A percentile compares a stretch with the other conserved stretches of the same genome.
Evolutionary conservation across 2,329 filamentous ascomycete genomes (phyloP).

Genomic region (Exserohilum turcica): DNA sequence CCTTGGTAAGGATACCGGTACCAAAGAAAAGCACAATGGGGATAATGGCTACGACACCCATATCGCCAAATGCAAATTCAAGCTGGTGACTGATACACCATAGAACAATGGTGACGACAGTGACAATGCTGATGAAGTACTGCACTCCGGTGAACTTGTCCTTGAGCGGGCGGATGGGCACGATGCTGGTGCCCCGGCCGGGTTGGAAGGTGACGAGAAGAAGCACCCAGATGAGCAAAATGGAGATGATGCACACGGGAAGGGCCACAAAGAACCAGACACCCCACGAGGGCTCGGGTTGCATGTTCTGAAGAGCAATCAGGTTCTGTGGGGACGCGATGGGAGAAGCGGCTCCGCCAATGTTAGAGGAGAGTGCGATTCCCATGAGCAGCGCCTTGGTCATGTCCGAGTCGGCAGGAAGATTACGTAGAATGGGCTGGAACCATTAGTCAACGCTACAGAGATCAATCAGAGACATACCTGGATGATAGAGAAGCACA

Average conservation of each 20-base stretch:
- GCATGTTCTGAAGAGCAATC: conserved; percentile 95
- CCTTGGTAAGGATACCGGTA: conserved; percentile 93
- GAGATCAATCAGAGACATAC: conserved; percentile 53
- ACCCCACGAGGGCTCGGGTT: conserved; percentile 87
- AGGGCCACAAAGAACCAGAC: conserved; percentile 97
- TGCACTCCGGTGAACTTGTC: conserved; percentile 88
- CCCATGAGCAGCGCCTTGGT: conserved; percentile 94
- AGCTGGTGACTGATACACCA: conserved; percentile 95
- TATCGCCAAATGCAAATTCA: conserved; percentile 87
- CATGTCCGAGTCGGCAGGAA: conserved; percentile 88
- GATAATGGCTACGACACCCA: conserved; percentile 97
- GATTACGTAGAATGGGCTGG: conserved; percentile 91
- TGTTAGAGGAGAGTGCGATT: conserved; percentile 92
- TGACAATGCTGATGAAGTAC: conserved; percentile 88
- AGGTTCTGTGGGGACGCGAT: conserved; percentile 98
- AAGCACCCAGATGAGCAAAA: conserved; percentile 86
- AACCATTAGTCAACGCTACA: conserved; percentile 11
- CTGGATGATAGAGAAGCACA: conserved; percentile 98
- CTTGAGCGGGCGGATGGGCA: conserved; percentile 86
- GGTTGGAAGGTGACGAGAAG: conserved; percentile 86
- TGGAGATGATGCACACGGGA: conserved; percentile 87
- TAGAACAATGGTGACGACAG: conserved; percentile 79
- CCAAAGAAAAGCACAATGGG: conserved; percentile 96
- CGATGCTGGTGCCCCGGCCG: conserved; percentile 82
- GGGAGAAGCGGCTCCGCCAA: conserved; percentile 93